Evolutionary conservation across 192 early-diverging fungal genomes (phyloP), one percentile per base, ranked within the genome.

Genomic region (Coemansia sp.): DNA sequence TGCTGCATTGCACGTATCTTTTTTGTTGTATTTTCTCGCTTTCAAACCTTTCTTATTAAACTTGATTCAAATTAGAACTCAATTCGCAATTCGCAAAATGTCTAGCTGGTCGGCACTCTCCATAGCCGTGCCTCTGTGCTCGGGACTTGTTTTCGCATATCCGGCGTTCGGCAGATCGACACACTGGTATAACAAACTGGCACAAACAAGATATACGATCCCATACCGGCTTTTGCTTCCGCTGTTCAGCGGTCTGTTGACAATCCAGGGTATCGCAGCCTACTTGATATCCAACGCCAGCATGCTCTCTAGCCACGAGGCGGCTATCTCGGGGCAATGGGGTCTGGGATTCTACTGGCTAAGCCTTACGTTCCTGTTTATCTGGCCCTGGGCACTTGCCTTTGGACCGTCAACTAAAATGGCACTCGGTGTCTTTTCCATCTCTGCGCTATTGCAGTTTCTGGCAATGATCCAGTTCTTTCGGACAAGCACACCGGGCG

Each of bases 331-430:
- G 2, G 71, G 71, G 3, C 59, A 60, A 30, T 38, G 58, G 41
- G 71, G 71, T 24, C 46, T 74, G 10, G 71, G 64, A 8, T 67
- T 63, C 42, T 74, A 63, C 47, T 74, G 71, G 71, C 49, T 74
- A 33, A 50, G 42, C 5, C 38, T 74, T 25, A 74, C 71, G 19
- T 67, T 74, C 22, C 26, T 61, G n/a, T 50, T 56, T 14, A 53
- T 74, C 43, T 74, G 71, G 71, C 71, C 71, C 8, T 26, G 47
- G 39, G 26, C 67, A 15, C 15, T 74, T 28, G 64, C 63, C 19
- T 64, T 35, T n/a, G n/a, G n/a, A n/a, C n/a, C n/a, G n/a, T n/a
- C n/a, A n/a, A n/a, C n/a, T n/a, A n/a, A n/a, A n/a, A n/a, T n/a
- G n/a, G n/a, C n/a, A n/a, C n/a, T n/a, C n/a, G n/a, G n/a, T n/a